Evolutionary conservation across 225 moss, liverwort and hornwort genomes (phyloP), one percentile per base, ranked within the genome.

Genomic region (Polytrichum formosum): DNA sequence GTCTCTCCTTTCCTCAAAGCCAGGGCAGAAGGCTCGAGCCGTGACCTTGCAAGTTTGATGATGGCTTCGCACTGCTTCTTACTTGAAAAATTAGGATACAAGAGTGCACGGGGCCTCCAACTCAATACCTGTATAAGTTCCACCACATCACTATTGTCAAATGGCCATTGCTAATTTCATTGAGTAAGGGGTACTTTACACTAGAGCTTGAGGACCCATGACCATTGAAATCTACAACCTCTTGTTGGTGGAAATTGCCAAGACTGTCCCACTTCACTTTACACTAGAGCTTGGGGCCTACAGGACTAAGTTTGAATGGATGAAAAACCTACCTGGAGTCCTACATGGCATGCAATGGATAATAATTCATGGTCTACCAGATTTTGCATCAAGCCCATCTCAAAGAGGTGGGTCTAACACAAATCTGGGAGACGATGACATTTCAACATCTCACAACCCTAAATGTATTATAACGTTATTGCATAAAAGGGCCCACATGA

Each of bases 1-100:
- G 76, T 82, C 76, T 98, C 98, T 74, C 98, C 98, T 85, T 91
- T 91, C 78, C 98, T 82, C 76, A 98, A 79, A 28, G 98, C 98
- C 69, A 98, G 77, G 71, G 84, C 85, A 53, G 98, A 98, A 56
- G 98, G 98, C 19, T 80, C 64, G 59, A 98, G 92, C 7, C 75
- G 90, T 54, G 73, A 67, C 78, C 82, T 85, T 21, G 94, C 98
- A 71, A 98, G 85, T 69, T 69, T 77, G 18, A 98, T 89, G 26
- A 98, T 85, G 6, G 81, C 76, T 63, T 98, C 88, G 70, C 98
- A 98, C 63, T 98, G 88, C 68, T 75, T 62, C 72, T 85, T 87
- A 70, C 68, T 92, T 54, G 98, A 91, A 87, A 98, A 93, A 20
- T 84, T 87, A 55, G 94, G 92, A 72, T 84, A 94, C 75, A 98